Conservation (phyloP, 768 basidiomycete genomes). For the Suillus cothurnatus region DNA sequence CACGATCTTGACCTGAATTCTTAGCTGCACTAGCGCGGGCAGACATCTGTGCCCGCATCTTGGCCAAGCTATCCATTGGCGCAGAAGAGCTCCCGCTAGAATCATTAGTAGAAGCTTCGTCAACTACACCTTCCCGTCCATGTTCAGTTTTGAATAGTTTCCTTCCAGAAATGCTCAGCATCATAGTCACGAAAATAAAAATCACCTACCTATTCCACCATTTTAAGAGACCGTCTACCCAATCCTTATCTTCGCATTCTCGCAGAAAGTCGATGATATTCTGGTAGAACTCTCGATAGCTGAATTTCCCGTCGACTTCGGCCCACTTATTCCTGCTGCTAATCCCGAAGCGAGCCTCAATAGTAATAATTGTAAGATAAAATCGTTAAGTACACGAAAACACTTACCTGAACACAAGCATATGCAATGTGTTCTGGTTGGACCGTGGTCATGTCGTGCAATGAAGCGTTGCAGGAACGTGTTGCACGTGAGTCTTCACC, state of each 20-base stretch:
- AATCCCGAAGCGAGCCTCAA: constrained; percentile 15
- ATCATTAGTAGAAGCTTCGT: neutral
- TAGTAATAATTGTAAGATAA: neutral
- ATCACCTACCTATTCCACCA: neutral
- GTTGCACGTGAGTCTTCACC: neutral
- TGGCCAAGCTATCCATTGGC: neutral
- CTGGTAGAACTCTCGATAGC: constrained; percentile 12
- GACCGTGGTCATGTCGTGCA: constrained; percentile 7
- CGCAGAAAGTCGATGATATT: neutral
- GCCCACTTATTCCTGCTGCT: constrained; percentile 12
- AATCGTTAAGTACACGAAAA: too few relatives aligned
- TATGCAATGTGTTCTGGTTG: constrained; percentile 12
- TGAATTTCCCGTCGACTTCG: constrained; percentile 11
- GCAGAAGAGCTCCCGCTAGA: neutral
- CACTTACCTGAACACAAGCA: constrained; percentile 8
- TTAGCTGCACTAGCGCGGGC: neutral
- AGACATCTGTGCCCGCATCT: neutral
- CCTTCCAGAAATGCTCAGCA: neutral
- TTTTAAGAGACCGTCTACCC: neutral
- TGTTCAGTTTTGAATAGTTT: neutral
- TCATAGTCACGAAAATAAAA: neutral
- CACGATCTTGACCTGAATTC: neutral
- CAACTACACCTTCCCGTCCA: neutral
- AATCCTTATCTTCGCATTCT: constrained; percentile 3
- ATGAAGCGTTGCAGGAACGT: neutral